phyloP scores from a whole-genome alignment of 441 rosid genomes.

The Kokia cookei region DNA sequence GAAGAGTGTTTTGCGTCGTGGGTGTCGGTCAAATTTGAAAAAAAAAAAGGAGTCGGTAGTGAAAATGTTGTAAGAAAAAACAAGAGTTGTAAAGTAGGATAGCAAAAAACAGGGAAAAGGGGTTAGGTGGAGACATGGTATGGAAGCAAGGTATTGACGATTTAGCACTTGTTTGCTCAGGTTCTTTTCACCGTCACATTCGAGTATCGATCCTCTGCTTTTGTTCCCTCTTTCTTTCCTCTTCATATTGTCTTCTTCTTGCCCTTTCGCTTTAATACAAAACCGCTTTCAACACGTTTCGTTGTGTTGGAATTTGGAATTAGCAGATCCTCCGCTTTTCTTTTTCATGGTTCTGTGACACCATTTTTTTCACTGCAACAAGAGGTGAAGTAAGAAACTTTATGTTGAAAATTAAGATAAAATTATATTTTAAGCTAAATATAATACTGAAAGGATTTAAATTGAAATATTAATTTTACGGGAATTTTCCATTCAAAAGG shows the following conservation, averaged over 20 bases:
- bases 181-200: not conserved
- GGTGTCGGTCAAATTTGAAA: conserved; percentile 33
- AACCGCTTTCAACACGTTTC: not conserved
- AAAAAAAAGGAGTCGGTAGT: not conserved
- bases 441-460: not conserved
- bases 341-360: not conserved
- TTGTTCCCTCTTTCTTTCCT: not conserved
- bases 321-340: not conserved
- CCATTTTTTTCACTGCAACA: not conserved
- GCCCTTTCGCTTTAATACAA: not conserved
- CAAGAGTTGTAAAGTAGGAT: not conserved
- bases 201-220: conserved; percentile 8
- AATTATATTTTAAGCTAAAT: not conserved
- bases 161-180: conserved; percentile 3
- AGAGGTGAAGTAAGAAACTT: too few relatives aligned
- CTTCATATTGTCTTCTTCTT: not conserved
- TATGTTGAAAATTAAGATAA: too few relatives aligned
- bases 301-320: not conserved
- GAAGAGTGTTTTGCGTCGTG: not conserved
- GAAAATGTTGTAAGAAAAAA: not conserved
- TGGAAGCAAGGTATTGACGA: conserved; percentile 19
- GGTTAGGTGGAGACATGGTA: not conserved
- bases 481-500: too few relatives aligned
- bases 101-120: not conserved
- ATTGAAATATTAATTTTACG: too few relatives aligned